phyloP scores from a whole-genome alignment of 371 early-diverging fungal genomes.

The Mortierella sp. region DNA sequence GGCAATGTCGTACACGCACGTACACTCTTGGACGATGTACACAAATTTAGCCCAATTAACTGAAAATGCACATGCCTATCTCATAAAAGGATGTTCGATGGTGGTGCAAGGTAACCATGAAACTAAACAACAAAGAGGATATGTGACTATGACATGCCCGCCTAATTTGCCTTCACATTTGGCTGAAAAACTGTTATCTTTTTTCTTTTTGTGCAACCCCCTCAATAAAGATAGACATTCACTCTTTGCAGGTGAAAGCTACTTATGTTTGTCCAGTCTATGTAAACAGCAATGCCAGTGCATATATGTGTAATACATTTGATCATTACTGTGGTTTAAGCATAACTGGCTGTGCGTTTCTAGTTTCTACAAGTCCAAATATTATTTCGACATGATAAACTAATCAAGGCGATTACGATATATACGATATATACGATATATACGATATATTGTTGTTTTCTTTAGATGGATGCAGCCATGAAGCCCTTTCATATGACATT shows the following conservation, averaged over 20 bases:
- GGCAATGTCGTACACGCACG: neutral
- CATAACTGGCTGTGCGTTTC: constrained; percentile 13
- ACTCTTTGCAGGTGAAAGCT: too few species aligned
- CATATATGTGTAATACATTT: too few species aligned
- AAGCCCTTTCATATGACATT: constrained; percentile 8
- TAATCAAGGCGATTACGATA: neutral
- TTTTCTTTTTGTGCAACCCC: constrained; percentile 1
- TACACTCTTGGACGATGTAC: neutral
- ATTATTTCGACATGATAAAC: neutral
- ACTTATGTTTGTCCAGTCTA: too few species aligned
- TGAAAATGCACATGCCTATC: constrained; percentile 4
- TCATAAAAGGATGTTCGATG: neutral
- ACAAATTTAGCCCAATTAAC: constrained; percentile 10
- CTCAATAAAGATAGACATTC: too few species aligned
- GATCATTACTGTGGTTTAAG: neutral
- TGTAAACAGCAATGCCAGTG: too few species aligned
- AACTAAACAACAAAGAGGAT: neutral
- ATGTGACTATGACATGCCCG: neutral
- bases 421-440: too few species aligned
- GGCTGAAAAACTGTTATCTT: neutral
- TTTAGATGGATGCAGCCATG: constrained; percentile 6
- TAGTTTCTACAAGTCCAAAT: neutral
- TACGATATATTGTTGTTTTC: neutral
- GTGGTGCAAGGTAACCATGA: constrained; percentile 4
- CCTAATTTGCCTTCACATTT: neutral